Conservation (phyloP, 768 basidiomycete genomes). For the Xerocomellus intermedius region DNA sequence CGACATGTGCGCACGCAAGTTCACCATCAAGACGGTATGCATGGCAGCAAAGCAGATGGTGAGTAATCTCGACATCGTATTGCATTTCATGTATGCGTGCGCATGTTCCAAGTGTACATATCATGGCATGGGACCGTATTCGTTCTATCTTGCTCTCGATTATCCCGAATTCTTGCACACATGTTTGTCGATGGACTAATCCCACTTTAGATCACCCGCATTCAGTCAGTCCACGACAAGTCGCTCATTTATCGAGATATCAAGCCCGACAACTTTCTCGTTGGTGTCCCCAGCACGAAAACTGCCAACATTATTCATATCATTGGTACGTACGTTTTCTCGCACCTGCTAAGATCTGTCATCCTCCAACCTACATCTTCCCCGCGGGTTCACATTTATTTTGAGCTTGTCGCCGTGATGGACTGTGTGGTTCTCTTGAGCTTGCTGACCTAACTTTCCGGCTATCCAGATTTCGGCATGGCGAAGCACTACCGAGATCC, state of each 20-base stretch:
- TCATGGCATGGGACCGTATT: background rate
- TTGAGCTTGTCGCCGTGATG: background rate
- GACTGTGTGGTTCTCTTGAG: background rate
- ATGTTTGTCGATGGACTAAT: slow-evolving; percentile 6
- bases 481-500: slow-evolving; percentile 99
- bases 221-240: slow-evolving; percentile 97
- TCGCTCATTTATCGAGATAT: slow-evolving; percentile 98
- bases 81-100: background rate
- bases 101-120: background rate
- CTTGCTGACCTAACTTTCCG: slow-evolving; percentile 7
- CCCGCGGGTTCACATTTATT: background rate
- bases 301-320: slow-evolving; percentile 85
- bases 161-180: slow-evolving; percentile 4
- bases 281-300: slow-evolving; percentile 91
- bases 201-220: slow-evolving; percentile 78
- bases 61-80: slow-evolving; percentile 23
- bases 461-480: slow-evolving; percentile 88
- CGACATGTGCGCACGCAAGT: slow-evolving; percentile 99
- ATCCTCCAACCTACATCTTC: slow-evolving; percentile 1
- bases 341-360: slow-evolving; percentile 5
- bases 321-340: slow-evolving; percentile 57
- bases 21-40: slow-evolving; percentile 96
- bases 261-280: slow-evolving; percentile 98
- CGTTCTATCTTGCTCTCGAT: background rate
- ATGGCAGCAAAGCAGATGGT: slow-evolving; percentile 99